Evolutionary conservation across 2,329 filamentous ascomycete species (phyloP), one percentile per base, ranked within the genome.

Genomic region (Monilinia vaccinii-corymbosi): DNA sequence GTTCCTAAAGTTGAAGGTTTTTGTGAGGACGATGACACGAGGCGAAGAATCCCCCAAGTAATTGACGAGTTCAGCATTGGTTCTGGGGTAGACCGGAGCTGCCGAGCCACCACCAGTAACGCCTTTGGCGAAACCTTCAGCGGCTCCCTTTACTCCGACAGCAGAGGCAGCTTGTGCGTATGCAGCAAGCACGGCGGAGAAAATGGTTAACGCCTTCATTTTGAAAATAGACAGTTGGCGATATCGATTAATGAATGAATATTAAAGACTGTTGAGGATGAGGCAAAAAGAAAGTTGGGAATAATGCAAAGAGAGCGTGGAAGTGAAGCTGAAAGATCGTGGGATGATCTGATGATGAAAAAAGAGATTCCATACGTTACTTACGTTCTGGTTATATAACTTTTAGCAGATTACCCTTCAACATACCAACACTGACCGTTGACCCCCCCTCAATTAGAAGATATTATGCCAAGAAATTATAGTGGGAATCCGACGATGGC

Each of bases 21-120:
- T 80, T 69, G 77, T 76, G 32, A 86, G 74, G 58, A 86, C 76
- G 66, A 87, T 85, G 62, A 80, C 78, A 28, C 55, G 55, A 50
- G 55, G 55, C 3, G 45, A 18, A 23, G 44, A 49, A 49, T 58
- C 55, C 28, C 23, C 18, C 18, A 58, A 38, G 45, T 58, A 82
- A 78, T 14, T 83, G 67, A 23, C 78, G 50, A 86, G 78, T 77
- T 87, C 76, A 28, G 73, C 76, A 46, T 72, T 82, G 52, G 75
- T 79, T 21, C 70, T 74, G 14, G 83, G 83, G 65, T 81, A 80
- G 21, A 80, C 80, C 32, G 80, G 71, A 10, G 75, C 72, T 25
- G 80, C 82, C 61, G 66, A 75, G 57, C 82, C 83, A 67, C 84
- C 84, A 42, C 84, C 84, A 21, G 84, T 86, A 32, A 82, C 79